phyloP scores from a whole-genome alignment of 305 asterid genomes.

The Euphrasia arctica region DNA sequence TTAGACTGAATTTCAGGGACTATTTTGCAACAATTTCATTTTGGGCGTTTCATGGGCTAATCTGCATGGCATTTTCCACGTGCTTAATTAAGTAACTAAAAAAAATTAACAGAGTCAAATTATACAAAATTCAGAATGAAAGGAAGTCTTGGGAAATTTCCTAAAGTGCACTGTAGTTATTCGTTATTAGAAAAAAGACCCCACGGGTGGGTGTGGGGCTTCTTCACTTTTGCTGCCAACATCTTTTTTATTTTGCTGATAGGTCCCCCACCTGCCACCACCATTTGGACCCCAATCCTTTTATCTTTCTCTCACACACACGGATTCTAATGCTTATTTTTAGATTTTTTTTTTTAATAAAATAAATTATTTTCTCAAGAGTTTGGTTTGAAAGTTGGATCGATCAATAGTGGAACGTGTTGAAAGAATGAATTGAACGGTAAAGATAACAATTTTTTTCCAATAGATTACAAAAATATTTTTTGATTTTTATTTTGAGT shows the following conservation, averaged over 20 bases:
- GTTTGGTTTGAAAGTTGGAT: no score
- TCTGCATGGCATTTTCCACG: no score
- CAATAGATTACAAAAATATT: no score
- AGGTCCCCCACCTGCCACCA: slow-evolving; percentile 51
- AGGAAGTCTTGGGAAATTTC: slow-evolving; percentile 4
- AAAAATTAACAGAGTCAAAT: background rate
- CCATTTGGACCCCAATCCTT: slow-evolving; percentile 29
- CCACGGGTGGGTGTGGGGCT: slow-evolving; percentile 44
- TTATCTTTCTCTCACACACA: slow-evolving; percentile 18
- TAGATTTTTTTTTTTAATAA: no score
- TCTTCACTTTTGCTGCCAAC: slow-evolving; percentile 29
- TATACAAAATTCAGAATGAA: slow-evolving; percentile 4
- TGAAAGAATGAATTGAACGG: no score
- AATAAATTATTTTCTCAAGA: no score
- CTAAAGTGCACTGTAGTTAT: slow-evolving; percentile 29
- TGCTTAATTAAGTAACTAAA: no score
- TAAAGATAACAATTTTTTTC: no score
- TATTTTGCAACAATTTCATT: no score
- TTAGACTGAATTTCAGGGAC: background rate
- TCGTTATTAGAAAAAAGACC: slow-evolving; percentile 31
- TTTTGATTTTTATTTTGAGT: no score
- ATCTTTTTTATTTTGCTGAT: slow-evolving; percentile 27
- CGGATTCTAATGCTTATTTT: background rate
- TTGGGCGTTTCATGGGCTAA: no score
- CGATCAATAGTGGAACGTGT: no score